Conservation (phyloP, 192 early-diverging fungal species). For the Podila horticola region DNA sequence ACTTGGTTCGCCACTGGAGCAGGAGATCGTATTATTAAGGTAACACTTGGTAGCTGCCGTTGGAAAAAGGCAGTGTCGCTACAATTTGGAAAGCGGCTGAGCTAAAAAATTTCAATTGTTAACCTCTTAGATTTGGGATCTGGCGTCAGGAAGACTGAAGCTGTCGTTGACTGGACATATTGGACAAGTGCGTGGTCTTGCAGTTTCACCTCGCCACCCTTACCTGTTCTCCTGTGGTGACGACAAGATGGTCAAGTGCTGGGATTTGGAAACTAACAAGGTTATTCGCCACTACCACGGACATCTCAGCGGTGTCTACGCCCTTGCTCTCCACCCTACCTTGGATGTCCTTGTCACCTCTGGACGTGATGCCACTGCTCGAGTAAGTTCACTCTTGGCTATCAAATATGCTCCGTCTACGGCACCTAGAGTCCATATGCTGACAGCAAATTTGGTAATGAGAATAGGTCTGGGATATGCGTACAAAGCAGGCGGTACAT, state of each 20-base stretch:
- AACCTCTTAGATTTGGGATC: slow-evolving; percentile 89
- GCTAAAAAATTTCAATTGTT: background rate
- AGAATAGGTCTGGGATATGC: slow-evolving; percentile 94
- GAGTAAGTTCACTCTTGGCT: slow-evolving; percentile 65
- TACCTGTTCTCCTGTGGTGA: slow-evolving; percentile 98
- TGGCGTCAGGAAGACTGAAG: slow-evolving; percentile 96
- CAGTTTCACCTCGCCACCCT: slow-evolving; percentile 93
- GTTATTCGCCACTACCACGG: slow-evolving; percentile 99
- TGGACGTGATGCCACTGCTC: slow-evolving; percentile 93
- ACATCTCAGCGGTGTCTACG: slow-evolving; percentile 95
- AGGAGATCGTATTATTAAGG: slow-evolving; percentile 97
- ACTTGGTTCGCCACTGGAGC: slow-evolving; percentile 99
- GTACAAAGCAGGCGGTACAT: slow-evolving; percentile 93
- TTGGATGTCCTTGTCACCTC: slow-evolving; percentile 95
- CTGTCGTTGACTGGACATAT: slow-evolving; percentile 98
- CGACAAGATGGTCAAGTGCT: slow-evolving; percentile 99
- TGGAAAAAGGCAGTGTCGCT: background rate
- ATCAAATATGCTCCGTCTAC: background rate
- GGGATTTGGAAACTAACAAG: slow-evolving; percentile 99
- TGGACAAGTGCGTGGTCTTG: slow-evolving; percentile 92
- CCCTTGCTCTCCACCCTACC: slow-evolving; percentile 91
- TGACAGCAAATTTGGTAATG: background rate
- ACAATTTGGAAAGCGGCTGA: background rate
- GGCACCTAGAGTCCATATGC: background rate
- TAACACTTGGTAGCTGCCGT: slow-evolving; percentile 20